These are phyloP conservation scores for Aspergillus clavatus DNA, from an alignment of 2,329 filamentous ascomycete species.

Conservation along the genomic window DNA sequence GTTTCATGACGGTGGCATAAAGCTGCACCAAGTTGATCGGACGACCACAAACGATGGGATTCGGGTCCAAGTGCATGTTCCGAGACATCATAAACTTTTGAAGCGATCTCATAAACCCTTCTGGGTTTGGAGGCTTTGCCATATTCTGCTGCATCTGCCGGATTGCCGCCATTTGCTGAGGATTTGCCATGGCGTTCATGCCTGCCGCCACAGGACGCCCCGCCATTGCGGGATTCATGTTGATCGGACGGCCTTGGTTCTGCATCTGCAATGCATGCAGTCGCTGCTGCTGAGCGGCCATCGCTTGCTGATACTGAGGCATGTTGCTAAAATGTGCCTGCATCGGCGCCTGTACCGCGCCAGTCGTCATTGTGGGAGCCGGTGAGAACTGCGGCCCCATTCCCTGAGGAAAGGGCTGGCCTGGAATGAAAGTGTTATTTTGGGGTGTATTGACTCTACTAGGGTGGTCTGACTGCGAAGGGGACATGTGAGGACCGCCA, in stretches of 20 bases:
- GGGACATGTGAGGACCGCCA: constrained; percentile 66
- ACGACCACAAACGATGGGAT: constrained; percentile 68
- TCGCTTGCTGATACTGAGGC: constrained; percentile 51
- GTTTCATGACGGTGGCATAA: constrained; percentile 71
- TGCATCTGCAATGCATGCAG: constrained; percentile 81
- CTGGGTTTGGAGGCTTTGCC: constrained; percentile 46
- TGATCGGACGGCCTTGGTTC: constrained; percentile 64
- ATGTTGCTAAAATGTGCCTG: constrained; percentile 49
- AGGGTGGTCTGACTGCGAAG: constrained; percentile 68
- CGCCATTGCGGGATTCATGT: constrained; percentile 37
- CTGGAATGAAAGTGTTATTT: constrained; percentile 63
- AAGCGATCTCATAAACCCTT: constrained; percentile 71
- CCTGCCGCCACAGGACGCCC: constrained; percentile 31
- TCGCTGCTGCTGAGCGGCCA: constrained; percentile 66
- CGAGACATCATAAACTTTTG: constrained; percentile 71
- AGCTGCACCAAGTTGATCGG: constrained; percentile 70
- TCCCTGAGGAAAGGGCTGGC: constrained; percentile 36
- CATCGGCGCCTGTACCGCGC: constrained; percentile 38
- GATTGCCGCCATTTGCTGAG: constrained; percentile 41
- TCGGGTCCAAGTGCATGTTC: constrained; percentile 67
- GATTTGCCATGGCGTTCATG: constrained; percentile 37
- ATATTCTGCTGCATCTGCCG: constrained; percentile 48
- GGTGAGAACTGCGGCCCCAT: constrained; percentile 42
- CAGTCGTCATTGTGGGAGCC: constrained; percentile 36
- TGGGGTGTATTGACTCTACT: constrained; percentile 65